Evolutionary conservation across 495 filamentous ascomycete species (phyloP).

Genomic region (Xylaria bambusicola): DNA sequence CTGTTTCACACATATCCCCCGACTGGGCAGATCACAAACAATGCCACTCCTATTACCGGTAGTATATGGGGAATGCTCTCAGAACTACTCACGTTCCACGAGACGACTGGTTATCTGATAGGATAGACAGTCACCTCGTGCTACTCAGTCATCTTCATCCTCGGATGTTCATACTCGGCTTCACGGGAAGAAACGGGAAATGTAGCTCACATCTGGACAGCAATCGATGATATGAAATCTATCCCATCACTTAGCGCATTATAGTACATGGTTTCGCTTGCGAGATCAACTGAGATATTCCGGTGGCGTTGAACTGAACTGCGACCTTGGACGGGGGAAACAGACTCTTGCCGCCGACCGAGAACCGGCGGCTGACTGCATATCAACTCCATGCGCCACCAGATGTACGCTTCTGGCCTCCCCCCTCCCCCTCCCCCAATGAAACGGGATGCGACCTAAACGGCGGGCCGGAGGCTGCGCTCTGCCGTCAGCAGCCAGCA

Average conservation of each 20-base stretch:
- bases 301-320: conserved; percentile 6
- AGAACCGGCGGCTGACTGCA: conserved; percentile 17
- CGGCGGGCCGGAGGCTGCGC: neutral
- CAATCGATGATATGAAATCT: neutral
- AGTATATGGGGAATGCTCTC: conserved; percentile 3
- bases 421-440: neutral
- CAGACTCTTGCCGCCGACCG: conserved; percentile 10
- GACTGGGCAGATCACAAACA: neutral
- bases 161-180: too few species aligned
- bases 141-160: neutral
- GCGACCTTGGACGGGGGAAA: too few species aligned
- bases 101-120: neutral
- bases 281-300: neutral
- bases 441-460: conserved; percentile 7
- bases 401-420: neutral
- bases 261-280: too few species aligned
- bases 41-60: too few species aligned
- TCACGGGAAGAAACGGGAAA: too few species aligned
- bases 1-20: neutral
- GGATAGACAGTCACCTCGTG: neutral
- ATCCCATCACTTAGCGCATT: neutral
- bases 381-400: conserved; percentile 1
- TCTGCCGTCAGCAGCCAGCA: conserved; percentile 7
- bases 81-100: neutral
- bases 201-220: too few species aligned